These are phyloP conservation scores for Coniella vitis DNA, from an alignment of 2,329 filamentous ascomycete genomes.

Conservation along the genomic window DNA sequence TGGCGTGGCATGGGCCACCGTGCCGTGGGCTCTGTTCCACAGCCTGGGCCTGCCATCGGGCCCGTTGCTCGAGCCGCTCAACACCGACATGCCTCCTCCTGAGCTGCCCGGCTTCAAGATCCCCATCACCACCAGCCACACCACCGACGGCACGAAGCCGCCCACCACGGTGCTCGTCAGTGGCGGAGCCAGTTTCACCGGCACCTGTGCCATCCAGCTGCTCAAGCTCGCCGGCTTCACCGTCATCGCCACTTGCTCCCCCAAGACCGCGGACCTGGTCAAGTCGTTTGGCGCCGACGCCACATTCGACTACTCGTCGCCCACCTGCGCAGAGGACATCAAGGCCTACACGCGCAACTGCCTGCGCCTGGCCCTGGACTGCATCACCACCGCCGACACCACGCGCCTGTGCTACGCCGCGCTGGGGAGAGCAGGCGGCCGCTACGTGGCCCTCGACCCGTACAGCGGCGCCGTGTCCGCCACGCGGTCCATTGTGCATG, in stretches of 20 bases:
- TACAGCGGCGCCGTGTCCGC: not conserved
- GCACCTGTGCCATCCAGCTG: slow-evolving; percentile 22
- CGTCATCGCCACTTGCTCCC: slow-evolving; percentile 16
- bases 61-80: not conserved
- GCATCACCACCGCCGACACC: slow-evolving; percentile 26
- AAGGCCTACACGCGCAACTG: slow-evolving; percentile 29
- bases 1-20: not conserved
- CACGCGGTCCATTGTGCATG: not conserved
- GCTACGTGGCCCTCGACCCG: slow-evolving; percentile 17
- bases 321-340: slow-evolving; percentile 26
- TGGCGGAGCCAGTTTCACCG: slow-evolving; percentile 18
- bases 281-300: slow-evolving; percentile 31
- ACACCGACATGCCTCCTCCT: not conserved
- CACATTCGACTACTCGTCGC: slow-evolving; percentile 31
- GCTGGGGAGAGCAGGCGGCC: slow-evolving; percentile 28
- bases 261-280: slow-evolving; percentile 28
- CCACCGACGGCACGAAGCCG: too few relatives aligned
- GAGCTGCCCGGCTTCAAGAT: too few relatives aligned
- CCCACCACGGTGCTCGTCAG: slow-evolving; percentile 17
- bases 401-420: slow-evolving; percentile 30
- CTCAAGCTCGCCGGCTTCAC: slow-evolving; percentile 17
- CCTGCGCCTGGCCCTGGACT: slow-evolving; percentile 33
- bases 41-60: not conserved
- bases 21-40: slow-evolving; percentile 2
- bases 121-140: too few relatives aligned